Evolutionary conservation across 257 asterid species (phyloP).

Genomic region (Striga asiatica): DNA sequence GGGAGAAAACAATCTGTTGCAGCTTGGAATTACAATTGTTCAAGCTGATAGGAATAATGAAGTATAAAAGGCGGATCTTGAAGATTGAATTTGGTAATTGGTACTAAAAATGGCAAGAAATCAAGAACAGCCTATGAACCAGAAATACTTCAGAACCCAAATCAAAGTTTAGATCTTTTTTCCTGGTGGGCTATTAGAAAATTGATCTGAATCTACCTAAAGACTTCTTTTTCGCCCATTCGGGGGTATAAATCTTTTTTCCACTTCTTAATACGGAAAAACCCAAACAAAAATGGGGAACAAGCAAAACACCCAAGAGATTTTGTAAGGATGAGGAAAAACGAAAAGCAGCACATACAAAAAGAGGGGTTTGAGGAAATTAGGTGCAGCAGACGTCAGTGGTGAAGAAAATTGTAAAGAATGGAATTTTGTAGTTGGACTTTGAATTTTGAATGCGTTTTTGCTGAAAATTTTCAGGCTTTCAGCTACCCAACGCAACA

Average conservation of each 20-base stretch:
- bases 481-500: constrained; percentile 28
- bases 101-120: neutral
- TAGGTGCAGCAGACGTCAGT: neutral
- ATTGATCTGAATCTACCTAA: neutral
- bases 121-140: constrained; percentile 1
- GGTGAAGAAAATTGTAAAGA: constrained; percentile 13
- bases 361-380: neutral
- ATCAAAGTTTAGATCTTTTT: neutral
- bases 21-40: neutral
- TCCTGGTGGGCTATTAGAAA: neutral
- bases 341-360: neutral
- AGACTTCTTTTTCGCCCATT: neutral
- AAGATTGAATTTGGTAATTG: neutral
- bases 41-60: no score
- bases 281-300: neutral
- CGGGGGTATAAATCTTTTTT: neutral
- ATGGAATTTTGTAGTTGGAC: constrained; percentile 21
- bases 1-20: neutral
- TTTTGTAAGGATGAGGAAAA: neutral
- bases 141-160: constrained; percentile 8
- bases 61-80: neutral
- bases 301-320: neutral
- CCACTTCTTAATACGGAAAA: neutral
- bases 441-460: constrained; percentile 20
- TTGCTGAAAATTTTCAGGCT: neutral